Conservation (phyloP, 192 early-diverging fungal genomes). For the Haplosporangium gracile region DNA sequence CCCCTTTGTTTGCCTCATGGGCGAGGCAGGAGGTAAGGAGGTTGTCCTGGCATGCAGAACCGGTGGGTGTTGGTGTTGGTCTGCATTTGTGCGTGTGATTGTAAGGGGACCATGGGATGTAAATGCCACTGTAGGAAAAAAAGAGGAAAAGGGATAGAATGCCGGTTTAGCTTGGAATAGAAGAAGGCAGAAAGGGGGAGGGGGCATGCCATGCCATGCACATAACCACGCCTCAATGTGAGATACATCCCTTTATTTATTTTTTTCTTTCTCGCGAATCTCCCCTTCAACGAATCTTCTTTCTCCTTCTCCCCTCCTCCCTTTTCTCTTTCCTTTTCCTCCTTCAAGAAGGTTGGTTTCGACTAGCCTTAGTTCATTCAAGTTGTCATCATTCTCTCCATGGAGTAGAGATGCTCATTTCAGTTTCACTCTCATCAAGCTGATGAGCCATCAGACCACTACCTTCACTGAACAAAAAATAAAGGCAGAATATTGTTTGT, state of each 20-base stretch:
- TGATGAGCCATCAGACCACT: neutral
- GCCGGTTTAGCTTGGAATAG: too few relatives aligned
- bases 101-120: neutral
- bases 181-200: too few relatives aligned
- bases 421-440: too few relatives aligned
- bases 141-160: too few relatives aligned
- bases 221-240: neutral
- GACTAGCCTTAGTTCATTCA: too few relatives aligned
- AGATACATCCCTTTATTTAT: neutral
- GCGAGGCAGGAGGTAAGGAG: slow-evolving; percentile 8
- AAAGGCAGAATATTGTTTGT: neutral
- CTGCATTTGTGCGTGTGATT: neutral
- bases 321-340: too few relatives aligned
- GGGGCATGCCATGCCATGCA: neutral
- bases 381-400: neutral
- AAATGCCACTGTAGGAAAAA: too few relatives aligned
- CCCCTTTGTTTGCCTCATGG: slow-evolving; percentile 1
- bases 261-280: neutral
- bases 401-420: too few relatives aligned
- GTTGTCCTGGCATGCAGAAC: neutral
- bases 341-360: too few relatives aligned
- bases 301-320: neutral
- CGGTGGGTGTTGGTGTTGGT: neutral
- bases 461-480: neutral
- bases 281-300: neutral